Conservation (phyloP, 371 early-diverging fungal species). For the Mucor velutinosus region DNA sequence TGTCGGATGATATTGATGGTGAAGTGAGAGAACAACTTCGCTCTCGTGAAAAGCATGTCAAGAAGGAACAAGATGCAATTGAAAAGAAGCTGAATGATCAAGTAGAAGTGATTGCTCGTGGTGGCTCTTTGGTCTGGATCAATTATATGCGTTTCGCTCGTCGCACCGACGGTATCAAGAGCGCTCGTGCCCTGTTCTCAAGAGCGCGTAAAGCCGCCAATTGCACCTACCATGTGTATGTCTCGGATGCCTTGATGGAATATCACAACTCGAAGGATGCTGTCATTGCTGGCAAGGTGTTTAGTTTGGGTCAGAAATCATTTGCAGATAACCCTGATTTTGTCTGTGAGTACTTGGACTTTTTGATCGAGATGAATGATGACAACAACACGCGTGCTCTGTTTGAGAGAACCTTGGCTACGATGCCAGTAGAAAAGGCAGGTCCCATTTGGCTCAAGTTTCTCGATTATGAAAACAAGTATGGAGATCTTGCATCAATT, state of each 20-base stretch:
- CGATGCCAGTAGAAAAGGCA: slow-evolving; percentile 74
- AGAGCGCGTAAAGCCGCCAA: slow-evolving; percentile 77
- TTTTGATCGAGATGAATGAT: slow-evolving; percentile 86
- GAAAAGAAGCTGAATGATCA: slow-evolving; percentile 64
- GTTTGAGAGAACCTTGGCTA: slow-evolving; percentile 79
- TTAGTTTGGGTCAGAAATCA: slow-evolving; percentile 84
- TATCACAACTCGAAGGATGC: slow-evolving; percentile 88
- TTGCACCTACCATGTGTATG: slow-evolving; percentile 85
- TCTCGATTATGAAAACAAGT: slow-evolving; percentile 83
- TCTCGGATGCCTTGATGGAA: slow-evolving; percentile 91
- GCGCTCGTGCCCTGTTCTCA: slow-evolving; percentile 79
- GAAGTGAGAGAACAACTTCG: slow-evolving; percentile 78
- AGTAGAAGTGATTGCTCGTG: slow-evolving; percentile 63
- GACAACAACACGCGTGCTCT: slow-evolving; percentile 90
- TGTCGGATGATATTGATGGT: slow-evolving; percentile 77
- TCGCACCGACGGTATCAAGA: slow-evolving; percentile 79
- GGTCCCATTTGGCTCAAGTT: slow-evolving; percentile 80
- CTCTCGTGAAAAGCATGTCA: slow-evolving; percentile 62
- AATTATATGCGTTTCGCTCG: slow-evolving; percentile 85
- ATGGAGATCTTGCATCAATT: slow-evolving; percentile 81
- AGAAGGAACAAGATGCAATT: slow-evolving; percentile 67
- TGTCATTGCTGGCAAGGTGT: slow-evolving; percentile 86
- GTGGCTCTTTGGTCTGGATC: slow-evolving; percentile 80
- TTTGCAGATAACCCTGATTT: slow-evolving; percentile 78
- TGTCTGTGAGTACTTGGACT: slow-evolving; percentile 82